Evolutionary conservation across 202 grass and related monocot species (phyloP).

Genomic region (Schoenoplectus tabernaemontani): DNA sequence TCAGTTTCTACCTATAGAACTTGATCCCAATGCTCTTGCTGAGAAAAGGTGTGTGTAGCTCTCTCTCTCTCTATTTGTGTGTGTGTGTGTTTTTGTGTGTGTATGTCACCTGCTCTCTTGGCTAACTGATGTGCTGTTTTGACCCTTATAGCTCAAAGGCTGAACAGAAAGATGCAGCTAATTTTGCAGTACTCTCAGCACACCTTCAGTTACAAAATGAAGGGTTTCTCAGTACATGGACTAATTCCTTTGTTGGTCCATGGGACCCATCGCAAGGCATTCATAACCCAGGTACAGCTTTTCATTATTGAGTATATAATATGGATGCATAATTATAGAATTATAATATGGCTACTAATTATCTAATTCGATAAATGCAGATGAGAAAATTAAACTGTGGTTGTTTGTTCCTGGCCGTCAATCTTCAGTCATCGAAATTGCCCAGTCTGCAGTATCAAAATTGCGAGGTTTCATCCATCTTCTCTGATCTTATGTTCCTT

Average conservation of each 20-base stretch:
- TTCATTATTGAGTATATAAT: constrained; percentile 10
- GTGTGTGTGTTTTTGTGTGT: too few relatives aligned
- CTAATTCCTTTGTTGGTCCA: constrained; percentile 98
- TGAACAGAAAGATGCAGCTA: constrained; percentile 85
- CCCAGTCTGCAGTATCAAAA: constrained; percentile 66
- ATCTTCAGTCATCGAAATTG: constrained; percentile 52
- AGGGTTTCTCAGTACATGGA: constrained; percentile 87
- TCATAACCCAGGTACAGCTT: constrained; percentile 82
- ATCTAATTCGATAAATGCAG: constrained; percentile 29
- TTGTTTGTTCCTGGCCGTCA: constrained; percentile 90
- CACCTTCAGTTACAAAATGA: constrained; percentile 82
- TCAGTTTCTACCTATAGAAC: constrained; percentile 84
- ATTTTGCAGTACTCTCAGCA: constrained; percentile 56
- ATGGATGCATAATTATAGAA: constrained; percentile 15
- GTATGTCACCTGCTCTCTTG: constrained; percentile 6
- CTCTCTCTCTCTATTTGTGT: constrained; percentile 2
- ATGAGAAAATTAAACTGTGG: constrained; percentile 99
- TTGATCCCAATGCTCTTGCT: constrained; percentile 40
- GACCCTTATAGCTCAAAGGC: constrained; percentile 63
- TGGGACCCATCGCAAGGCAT: constrained; percentile 98
- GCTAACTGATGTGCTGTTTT: constrained; percentile 34
- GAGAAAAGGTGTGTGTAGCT: constrained; percentile 56
- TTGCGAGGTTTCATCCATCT: constrained; percentile 67
- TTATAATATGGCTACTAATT: constrained; percentile 10
- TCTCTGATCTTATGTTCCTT: not conserved